Base-by-base conservation (phyloP, 441 rosid genomes). In the Pelargonium fulgidum region DNA sequence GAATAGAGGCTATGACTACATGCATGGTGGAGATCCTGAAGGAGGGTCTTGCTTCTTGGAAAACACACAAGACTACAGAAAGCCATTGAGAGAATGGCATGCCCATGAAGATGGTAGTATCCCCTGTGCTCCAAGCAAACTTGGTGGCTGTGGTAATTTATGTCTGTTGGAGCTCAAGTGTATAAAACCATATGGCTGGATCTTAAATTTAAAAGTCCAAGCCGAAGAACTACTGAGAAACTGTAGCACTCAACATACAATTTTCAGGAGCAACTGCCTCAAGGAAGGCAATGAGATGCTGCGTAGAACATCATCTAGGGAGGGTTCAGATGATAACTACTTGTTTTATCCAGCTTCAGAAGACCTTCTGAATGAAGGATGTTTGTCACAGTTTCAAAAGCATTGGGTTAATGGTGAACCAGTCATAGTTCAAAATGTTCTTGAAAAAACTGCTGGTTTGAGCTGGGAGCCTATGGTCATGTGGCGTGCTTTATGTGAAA, bases 381-480 rank as follows among this genome's bases (percentile, higher is more conserved):
- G 78, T 58, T 81, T 89, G 79, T 45, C 66, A 7, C 69, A 71
- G 74, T 93, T 93, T 68, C 92, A 80, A 79, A 77, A 74, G 39
- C 92, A 82, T 69, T 91, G 97, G 97, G 72, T 77, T 47, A 91
- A 80, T 78, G 97, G 99, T 9, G 92, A 93, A 73, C 99, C 97
- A 0, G 85, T 93, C 68, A 86, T 91, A 6, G 96, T 87, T 70
- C 80, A 74, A 48, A 80, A 89, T 75, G 82, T 84, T 67, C 92
- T 90, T 41, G 78, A 82, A 75, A 71, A 65, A 67, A 74, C 85
- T n/a, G 66, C 88, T 65, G 89, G 83, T 71, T 79, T 91, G 74
- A 91, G 96, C 81, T 91, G 99, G 99, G 96, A 93, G 73, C 99
- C 99, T n/a, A 83, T 70, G 85, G 99, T 91, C 7, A 93, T 93